Evolutionary conservation across 2,329 filamentous ascomycete species (phyloP).

Genomic region (Penicillium oxalicum): DNA sequence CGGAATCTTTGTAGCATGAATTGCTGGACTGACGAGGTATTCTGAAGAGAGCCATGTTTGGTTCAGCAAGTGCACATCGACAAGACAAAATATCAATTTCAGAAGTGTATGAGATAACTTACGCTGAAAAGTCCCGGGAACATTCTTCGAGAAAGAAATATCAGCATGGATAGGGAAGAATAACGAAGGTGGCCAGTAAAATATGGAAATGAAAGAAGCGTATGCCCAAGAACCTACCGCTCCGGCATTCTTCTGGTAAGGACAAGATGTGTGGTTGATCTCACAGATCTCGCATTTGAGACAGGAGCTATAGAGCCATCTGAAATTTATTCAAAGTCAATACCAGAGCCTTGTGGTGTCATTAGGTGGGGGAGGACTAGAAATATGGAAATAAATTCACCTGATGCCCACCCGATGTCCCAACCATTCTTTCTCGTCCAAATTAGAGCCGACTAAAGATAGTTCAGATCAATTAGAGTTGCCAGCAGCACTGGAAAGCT

Average conservation of each 20-base stretch:
- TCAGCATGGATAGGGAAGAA: not conserved
- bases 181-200: too few species aligned
- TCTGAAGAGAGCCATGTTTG: slow-evolving; percentile 14
- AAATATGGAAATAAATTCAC: slow-evolving; percentile 13
- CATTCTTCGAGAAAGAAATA: slow-evolving; percentile 22
- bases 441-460: slow-evolving; percentile 21
- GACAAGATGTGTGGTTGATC: slow-evolving; percentile 35
- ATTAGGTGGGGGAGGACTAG: not conserved
- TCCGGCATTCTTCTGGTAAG: slow-evolving; percentile 34
- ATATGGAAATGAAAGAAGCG: too few species aligned
- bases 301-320: slow-evolving; percentile 37
- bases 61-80: too few species aligned
- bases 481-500: too few species aligned
- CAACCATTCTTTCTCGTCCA: slow-evolving; percentile 26
- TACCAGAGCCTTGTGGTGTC: not conserved
- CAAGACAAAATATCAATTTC: too few species aligned
- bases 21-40: slow-evolving; percentile 32
- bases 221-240: slow-evolving; percentile 21
- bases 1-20: slow-evolving; percentile 34
- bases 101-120: not conserved
- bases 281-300: slow-evolving; percentile 35
- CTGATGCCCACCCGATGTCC: slow-evolving; percentile 29
- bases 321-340: slow-evolving; percentile 3
- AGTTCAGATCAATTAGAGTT: too few species aligned
- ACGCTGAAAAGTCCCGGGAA: slow-evolving; percentile 36